Percentiles rank a stretch among this genome's conserved stretches.
These are phyloP conservation scores for Starmerella bacillaris DNA, from an alignment of 805 yeast species.

Conservation along the genomic window DNA sequence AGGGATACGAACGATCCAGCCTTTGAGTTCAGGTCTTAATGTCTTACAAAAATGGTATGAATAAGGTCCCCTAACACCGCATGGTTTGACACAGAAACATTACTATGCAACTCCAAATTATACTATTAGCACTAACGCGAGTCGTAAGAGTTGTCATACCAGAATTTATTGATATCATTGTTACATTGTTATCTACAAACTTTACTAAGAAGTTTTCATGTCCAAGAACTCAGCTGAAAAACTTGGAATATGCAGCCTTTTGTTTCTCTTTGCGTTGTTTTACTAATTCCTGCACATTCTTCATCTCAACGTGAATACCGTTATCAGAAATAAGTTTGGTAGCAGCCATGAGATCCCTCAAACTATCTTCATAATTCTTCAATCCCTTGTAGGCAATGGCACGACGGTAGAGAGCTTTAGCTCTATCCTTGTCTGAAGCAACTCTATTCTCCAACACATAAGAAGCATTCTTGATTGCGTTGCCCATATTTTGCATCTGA, in stretches of 20 bases:
- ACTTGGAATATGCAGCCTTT: conserved; percentile 27
- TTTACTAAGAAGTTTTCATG: too few relatives aligned
- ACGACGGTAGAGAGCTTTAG: conserved; percentile 76
- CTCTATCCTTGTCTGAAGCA: conserved; percentile 44
- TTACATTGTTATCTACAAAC: too few relatives aligned
- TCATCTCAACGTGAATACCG: conserved; percentile 47
- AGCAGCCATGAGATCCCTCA: conserved; percentile 49
- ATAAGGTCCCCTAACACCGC: too few relatives aligned
- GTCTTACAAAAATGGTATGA: too few relatives aligned
- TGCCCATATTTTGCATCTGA: conserved; percentile 39
- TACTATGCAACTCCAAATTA: too few relatives aligned
- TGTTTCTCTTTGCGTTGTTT: conserved; percentile 34
- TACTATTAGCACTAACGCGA: too few relatives aligned
- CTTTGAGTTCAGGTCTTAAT: too few relatives aligned
- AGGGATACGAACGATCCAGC: too few relatives aligned
- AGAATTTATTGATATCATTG: too few relatives aligned
- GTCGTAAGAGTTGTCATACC: too few relatives aligned
- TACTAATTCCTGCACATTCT: conserved; percentile 36
- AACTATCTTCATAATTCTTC: conserved; percentile 56
- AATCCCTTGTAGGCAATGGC: conserved; percentile 50
- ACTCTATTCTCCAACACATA: conserved; percentile 45
- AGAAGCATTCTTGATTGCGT: conserved; percentile 40
- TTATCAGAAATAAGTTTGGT: conserved; percentile 50
- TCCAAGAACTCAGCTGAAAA: conserved; percentile 19
- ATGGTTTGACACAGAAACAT: too few relatives aligned